Percentiles rank a stretch among this genome's conserved stretches.
Evolutionary conservation across 306 rosid species (phyloP).

Genomic region (Ammopiptanthus mongolicus): DNA sequence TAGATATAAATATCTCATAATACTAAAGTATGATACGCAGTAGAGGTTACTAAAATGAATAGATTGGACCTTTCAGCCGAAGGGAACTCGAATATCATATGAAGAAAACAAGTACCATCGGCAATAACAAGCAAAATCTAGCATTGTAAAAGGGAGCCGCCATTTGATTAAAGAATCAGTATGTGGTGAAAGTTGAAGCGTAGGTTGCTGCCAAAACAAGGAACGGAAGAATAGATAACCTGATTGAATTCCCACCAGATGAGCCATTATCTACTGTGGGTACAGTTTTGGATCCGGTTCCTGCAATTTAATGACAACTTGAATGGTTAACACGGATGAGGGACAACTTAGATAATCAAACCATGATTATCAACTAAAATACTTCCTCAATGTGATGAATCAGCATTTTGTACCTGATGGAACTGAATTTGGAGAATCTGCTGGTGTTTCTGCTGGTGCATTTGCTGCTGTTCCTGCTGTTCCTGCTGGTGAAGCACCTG

Average conservation of each 20-base stretch:
- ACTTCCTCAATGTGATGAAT: neutral
- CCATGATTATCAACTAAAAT: neutral
- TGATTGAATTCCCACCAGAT: slow-evolving; percentile 53
- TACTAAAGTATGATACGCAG: slow-evolving; percentile 26
- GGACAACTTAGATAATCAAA: neutral
- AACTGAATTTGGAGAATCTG: slow-evolving; percentile 55
- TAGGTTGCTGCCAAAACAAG: slow-evolving; percentile 43
- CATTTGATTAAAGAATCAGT: slow-evolving; percentile 29
- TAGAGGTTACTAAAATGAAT: slow-evolving; percentile 32
- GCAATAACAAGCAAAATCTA: neutral
- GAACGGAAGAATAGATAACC: slow-evolving; percentile 43
- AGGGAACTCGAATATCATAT: slow-evolving; percentile 7
- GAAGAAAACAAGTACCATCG: neutral
- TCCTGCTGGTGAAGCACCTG: slow-evolving; percentile 62
- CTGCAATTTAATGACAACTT: slow-evolving; percentile 34
- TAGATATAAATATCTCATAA: slow-evolving; percentile 5
- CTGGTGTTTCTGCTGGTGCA: slow-evolving; percentile 60
- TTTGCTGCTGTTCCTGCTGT: slow-evolving; percentile 45
- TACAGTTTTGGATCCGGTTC: slow-evolving; percentile 59
- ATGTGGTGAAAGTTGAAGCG: slow-evolving; percentile 31
- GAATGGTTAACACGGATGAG: slow-evolving; percentile 13
- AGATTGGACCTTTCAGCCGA: slow-evolving; percentile 10
- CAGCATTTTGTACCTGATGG: slow-evolving; percentile 60
- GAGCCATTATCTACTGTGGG: slow-evolving; percentile 55
- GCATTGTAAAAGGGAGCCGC: neutral